Evolutionary conservation across 2,329 filamentous ascomycete species (phyloP).

Genomic region (Fonsecaea multimorphosa): DNA sequence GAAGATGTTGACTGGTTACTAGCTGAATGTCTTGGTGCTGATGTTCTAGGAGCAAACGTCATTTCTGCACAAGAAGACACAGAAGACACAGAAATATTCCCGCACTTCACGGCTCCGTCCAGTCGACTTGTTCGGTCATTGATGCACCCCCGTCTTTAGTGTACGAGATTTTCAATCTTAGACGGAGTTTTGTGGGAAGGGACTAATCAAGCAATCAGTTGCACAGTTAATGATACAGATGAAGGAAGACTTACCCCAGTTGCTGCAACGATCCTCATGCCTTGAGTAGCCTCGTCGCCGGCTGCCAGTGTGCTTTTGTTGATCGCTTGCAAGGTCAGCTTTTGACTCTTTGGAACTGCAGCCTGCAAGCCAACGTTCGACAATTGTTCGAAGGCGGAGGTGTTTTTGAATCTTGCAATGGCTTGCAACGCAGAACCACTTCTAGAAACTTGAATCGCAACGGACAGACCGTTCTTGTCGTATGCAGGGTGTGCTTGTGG

Average conservation of each 20-base stretch:
- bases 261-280: constrained; percentile 83
- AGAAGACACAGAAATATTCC: background rate
- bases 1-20: background rate
- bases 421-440: constrained; percentile 75
- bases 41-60: background rate
- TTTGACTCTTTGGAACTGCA: constrained; percentile 95
- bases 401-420: constrained; percentile 82
- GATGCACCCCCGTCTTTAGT: constrained; percentile 69
- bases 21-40: background rate
- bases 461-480: constrained; percentile 80
- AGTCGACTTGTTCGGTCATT: constrained; percentile 92
- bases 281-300: constrained; percentile 83
- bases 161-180: constrained; percentile 86
- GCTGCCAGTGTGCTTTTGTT: constrained; percentile 77
- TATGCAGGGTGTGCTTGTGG: constrained; percentile 72
- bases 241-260: constrained; percentile 75
- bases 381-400: constrained; percentile 67
- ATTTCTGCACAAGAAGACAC: background rate
- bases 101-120: constrained; percentile 72
- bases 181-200: constrained; percentile 70
- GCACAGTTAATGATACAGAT: background rate
- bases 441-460: constrained; percentile 83
- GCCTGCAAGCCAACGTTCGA: constrained; percentile 85
- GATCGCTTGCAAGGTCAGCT: constrained; percentile 88
- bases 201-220: constrained; percentile 60